Percentiles rank a stretch among this genome's conserved stretches.
phyloP scores from a whole-genome alignment of 176 grass and related monocot genomes.

The Triticum turgidum region DNA sequence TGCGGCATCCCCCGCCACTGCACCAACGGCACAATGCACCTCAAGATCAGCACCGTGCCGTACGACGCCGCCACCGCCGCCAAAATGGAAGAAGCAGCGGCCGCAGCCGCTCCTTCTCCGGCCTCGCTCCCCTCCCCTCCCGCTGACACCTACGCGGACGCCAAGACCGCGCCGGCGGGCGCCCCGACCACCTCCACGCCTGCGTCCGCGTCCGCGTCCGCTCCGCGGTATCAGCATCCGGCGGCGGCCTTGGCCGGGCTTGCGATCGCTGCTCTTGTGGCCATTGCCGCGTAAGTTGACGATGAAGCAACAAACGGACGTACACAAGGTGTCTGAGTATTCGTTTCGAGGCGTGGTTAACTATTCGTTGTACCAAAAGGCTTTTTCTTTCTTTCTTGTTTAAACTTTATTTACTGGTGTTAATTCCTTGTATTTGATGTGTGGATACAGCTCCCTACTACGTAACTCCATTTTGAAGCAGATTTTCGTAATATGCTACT shows the following conservation, averaged over 20 bases:
- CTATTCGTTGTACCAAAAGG: conserved; percentile 1
- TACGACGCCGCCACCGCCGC: neutral
- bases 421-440: conserved; percentile 2
- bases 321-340: neutral
- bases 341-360: conserved; percentile 12
- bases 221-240: conserved; percentile 3
- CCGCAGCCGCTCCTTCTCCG: neutral
- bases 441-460: neutral
- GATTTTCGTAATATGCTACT: neutral
- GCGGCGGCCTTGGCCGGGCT: conserved; percentile 23
- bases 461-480: conserved; percentile 10
- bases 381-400: neutral
- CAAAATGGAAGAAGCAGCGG: neutral
- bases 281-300: conserved; percentile 18
- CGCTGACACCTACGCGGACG: conserved; percentile 21
- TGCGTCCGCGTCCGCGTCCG: neutral
- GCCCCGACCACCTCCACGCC: neutral
- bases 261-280: conserved; percentile 29
- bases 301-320: neutral
- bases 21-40: conserved; percentile 66
- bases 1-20: conserved; percentile 71
- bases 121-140: neutral
- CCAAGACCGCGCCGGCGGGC: neutral
- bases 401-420: neutral
- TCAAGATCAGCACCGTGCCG: conserved; percentile 45